Percentiles rank a stretch among this genome's conserved stretches.
phyloP scores from a whole-genome alignment of 441 rosid species.

The Cnidoscolus chayamansa region DNA sequence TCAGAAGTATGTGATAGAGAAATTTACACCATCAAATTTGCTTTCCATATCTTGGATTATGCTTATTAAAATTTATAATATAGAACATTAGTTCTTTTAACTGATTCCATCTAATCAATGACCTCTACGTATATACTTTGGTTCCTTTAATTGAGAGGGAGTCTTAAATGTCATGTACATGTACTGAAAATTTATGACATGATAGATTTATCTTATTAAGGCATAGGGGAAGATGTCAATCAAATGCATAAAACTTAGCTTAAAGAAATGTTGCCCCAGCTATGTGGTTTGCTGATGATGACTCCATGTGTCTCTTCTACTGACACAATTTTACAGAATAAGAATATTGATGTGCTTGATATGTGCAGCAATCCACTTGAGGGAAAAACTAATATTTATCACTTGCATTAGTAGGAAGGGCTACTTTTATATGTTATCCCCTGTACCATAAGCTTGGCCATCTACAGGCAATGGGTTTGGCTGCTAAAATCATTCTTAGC shows the following conservation, averaged over 20 bases:
- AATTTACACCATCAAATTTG: not conserved
- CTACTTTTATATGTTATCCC: too few species aligned
- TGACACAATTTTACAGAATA: not conserved
- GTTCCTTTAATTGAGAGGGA: not conserved
- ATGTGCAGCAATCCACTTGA: slow-evolving; percentile 1
- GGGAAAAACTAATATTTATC: too few species aligned
- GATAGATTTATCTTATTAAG: not conserved
- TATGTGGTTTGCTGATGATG: not conserved
- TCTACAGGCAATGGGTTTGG: too few species aligned
- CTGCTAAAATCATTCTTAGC: too few species aligned
- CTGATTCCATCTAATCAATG: not conserved
- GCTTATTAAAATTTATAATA: not conserved
- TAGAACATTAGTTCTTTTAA: not conserved
- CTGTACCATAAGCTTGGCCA: too few species aligned
- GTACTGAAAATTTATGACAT: not conserved
- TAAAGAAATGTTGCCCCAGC: too few species aligned
- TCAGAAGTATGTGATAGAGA: slow-evolving; percentile 35
- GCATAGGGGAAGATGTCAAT: not conserved
- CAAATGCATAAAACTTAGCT: not conserved
- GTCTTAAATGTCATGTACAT: not conserved
- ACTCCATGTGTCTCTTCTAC: not conserved
- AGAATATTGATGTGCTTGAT: slow-evolving; percentile 6
- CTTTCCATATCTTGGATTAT: not conserved
- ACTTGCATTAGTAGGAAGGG: not conserved
- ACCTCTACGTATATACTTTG: not conserved